Conservation (phyloP, 768 basidiomycete genomes). For the Boletus subparvulus region DNA sequence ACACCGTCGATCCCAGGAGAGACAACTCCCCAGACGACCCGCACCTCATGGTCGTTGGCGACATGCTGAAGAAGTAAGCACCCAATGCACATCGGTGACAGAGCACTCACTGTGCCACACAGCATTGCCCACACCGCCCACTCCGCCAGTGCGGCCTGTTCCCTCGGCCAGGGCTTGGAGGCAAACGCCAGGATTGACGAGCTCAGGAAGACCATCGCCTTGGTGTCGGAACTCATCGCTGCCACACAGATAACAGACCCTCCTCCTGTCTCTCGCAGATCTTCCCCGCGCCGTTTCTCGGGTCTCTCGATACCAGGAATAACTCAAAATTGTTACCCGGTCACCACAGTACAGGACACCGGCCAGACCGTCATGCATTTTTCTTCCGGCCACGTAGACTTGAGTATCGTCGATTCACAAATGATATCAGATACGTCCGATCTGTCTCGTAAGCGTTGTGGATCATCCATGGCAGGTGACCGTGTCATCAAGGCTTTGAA, state of each 20-base stretch:
- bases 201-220: constrained; percentile 51
- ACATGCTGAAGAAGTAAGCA: constrained; percentile 55
- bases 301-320: constrained; percentile 33
- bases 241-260: constrained; percentile 39
- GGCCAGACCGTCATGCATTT: constrained; percentile 23
- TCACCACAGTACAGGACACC: constrained; percentile 24
- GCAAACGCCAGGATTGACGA: constrained; percentile 54
- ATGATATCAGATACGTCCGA: constrained; percentile 36
- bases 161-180: constrained; percentile 44
- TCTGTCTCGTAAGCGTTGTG: constrained; percentile 51
- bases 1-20: constrained; percentile 21
- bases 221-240: constrained; percentile 56
- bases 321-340: constrained; percentile 20
- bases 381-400: constrained; percentile 15
- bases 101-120: constrained; percentile 13
- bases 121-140: constrained; percentile 64
- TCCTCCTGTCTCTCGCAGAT: constrained; percentile 32
- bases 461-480: constrained; percentile 45
- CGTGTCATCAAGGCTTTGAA: constrained; percentile 49
- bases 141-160: constrained; percentile 53
- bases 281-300: constrained; percentile 27
- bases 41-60: constrained; percentile 50
- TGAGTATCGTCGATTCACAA: constrained; percentile 22
- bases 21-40: constrained; percentile 38
- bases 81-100: neutral